These are phyloP conservation scores for Stagonosporopsis tanaceti DNA, from an alignment of 2,329 filamentous ascomycete genomes.

Conservation along the genomic window DNA sequence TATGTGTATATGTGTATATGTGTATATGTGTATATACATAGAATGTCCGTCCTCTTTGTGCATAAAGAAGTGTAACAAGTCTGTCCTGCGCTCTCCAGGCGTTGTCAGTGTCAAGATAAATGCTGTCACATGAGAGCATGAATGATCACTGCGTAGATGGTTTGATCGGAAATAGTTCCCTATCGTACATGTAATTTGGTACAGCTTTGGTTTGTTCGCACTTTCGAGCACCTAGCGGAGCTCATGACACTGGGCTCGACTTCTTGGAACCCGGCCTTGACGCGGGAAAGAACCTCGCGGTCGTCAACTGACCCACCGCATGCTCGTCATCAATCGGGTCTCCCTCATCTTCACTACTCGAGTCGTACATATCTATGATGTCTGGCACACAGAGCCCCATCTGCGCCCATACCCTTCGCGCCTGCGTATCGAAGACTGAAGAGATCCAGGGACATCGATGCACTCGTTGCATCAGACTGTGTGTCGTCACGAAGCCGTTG, in stretches of 20 bases:
- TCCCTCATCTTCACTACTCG: constrained; percentile 22
- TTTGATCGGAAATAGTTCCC: not conserved
- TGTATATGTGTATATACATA: too few relatives aligned
- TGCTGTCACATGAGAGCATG: not conserved
- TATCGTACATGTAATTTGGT: not conserved
- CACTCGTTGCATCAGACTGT: not conserved
- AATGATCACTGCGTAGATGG: not conserved
- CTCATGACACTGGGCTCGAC: constrained; percentile 1
- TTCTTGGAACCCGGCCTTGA: constrained; percentile 3
- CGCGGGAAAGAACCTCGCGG: constrained; percentile 26
- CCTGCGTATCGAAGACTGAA: constrained; percentile 30
- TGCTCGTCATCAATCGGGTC: constrained; percentile 20
- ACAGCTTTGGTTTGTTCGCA: not conserved
- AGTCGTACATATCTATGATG: constrained; percentile 16
- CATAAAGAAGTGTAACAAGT: not conserved
- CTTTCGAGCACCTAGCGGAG: not conserved
- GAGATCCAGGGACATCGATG: constrained; percentile 32
- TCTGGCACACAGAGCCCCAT: constrained; percentile 31
- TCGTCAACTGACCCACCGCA: constrained; percentile 28
- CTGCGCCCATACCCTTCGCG: constrained; percentile 25
- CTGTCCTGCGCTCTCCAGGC: not conserved
- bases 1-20: too few relatives aligned
- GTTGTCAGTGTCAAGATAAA: not conserved
- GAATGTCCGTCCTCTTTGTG: not conserved
- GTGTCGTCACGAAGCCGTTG: constrained; percentile 23